A percentile compares a stretch with the other conserved stretches of the same genome.
phyloP scores from a whole-genome alignment of 495 filamentous ascomycete species.

The Penicillium bovifimosum region DNA sequence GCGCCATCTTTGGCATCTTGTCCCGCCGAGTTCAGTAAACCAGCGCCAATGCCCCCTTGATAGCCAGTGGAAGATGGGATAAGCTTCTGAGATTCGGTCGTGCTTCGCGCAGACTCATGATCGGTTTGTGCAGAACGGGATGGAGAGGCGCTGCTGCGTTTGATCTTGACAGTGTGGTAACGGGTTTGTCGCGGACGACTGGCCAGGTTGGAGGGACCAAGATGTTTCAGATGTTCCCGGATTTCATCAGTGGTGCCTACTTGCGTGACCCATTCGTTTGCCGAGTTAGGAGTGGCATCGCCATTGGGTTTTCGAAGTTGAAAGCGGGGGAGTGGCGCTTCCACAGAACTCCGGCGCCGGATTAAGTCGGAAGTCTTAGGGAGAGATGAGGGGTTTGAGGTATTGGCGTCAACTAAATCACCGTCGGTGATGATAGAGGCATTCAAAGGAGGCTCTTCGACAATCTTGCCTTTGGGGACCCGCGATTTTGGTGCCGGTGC shows the following conservation, averaged over 20 bases:
- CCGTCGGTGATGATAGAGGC: constrained; percentile 23
- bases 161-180: constrained; percentile 90
- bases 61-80: constrained; percentile 20
- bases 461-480: constrained; percentile 53
- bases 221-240: constrained; percentile 76
- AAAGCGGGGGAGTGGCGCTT: constrained; percentile 46
- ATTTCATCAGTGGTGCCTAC: constrained; percentile 54
- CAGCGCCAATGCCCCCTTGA: constrained; percentile 48
- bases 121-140: constrained; percentile 37
- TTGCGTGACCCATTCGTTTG: constrained; percentile 32
- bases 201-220: constrained; percentile 89
- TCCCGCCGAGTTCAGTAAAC: constrained; percentile 46
- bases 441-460: constrained; percentile 41
- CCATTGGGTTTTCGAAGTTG: constrained; percentile 33
- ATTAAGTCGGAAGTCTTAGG: constrained; percentile 6
- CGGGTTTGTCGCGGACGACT: constrained; percentile 75
- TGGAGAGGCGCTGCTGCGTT: constrained; percentile 52
- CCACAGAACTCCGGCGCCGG: constrained; percentile 44
- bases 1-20: constrained; percentile 62
- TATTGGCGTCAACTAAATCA: constrained; percentile 35
- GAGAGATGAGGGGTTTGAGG: constrained; percentile 13
- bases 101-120: constrained; percentile 29
- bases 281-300: constrained; percentile 22
- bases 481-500: constrained; percentile 59
- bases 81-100: constrained; percentile 19